Conservation (phyloP, 768 basidiomycete genomes). For the Galerina marginata region DNA sequence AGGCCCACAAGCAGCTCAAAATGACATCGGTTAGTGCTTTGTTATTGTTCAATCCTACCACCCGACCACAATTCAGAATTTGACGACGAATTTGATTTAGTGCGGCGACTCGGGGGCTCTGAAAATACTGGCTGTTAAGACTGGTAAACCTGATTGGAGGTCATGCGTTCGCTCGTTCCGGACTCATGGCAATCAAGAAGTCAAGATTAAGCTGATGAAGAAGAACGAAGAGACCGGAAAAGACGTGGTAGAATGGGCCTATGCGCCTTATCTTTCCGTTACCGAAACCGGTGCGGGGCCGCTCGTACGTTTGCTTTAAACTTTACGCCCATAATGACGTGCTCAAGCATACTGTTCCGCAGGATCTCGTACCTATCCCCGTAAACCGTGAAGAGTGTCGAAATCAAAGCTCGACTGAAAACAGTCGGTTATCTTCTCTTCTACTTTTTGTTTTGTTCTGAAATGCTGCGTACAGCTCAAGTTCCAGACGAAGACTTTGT, state of each 20-base stretch:
- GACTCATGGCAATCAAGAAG: slow-evolving; percentile 35
- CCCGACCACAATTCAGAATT: too few species aligned
- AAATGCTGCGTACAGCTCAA: not conserved
- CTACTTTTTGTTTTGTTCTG: not conserved
- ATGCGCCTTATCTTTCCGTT: slow-evolving; percentile 36
- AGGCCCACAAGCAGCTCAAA: slow-evolving; percentile 27
- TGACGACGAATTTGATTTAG: not conserved
- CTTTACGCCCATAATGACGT: not conserved
- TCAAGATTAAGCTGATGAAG: slow-evolving; percentile 29
- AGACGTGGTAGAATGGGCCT: slow-evolving; percentile 31
- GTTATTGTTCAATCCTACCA: not conserved
- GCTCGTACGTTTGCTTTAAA: slow-evolving; percentile 23
- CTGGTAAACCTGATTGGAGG: slow-evolving; percentile 18
- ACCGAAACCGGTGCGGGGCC: slow-evolving; percentile 32
- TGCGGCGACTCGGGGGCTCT: not conserved
- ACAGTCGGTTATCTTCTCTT: not conserved
- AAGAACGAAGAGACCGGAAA: slow-evolving; percentile 19
- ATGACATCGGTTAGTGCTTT: slow-evolving; percentile 23
- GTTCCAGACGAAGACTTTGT: slow-evolving; percentile 22
- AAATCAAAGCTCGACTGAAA: not conserved
- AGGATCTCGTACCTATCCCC: slow-evolving; percentile 39
- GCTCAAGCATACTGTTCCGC: not conserved
- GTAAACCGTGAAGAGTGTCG: slow-evolving; percentile 36
- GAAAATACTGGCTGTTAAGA: not conserved
- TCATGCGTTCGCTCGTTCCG: slow-evolving; percentile 30